Percentiles rank a stretch among this genome's conserved stretches.
Evolutionary conservation across 148 eudicot species (phyloP).

Genomic region (Polygonum maritimum): DNA sequence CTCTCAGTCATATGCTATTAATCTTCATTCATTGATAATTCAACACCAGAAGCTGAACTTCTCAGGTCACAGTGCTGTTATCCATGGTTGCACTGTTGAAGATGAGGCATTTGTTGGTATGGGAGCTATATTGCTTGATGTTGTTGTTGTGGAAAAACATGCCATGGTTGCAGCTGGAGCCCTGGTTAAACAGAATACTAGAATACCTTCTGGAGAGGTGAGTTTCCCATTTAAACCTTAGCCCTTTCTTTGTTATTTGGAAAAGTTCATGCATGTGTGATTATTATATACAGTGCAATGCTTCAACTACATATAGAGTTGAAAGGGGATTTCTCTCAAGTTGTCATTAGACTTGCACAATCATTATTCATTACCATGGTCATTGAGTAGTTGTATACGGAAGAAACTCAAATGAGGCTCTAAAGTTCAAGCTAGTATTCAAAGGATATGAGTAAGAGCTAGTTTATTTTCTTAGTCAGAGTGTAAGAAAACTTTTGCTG

Average conservation of each 20-base stretch:
- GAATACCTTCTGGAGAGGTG: slow-evolving; percentile 34
- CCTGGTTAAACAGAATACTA: slow-evolving; percentile 33
- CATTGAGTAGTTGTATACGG: not conserved
- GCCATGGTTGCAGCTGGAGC: slow-evolving; percentile 52
- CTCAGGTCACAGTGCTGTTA: slow-evolving; percentile 39
- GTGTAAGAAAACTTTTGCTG: too few species aligned
- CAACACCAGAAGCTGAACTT: not conserved
- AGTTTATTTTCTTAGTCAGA: not conserved
- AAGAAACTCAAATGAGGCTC: not conserved
- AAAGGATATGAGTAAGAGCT: not conserved
- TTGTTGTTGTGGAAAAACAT: slow-evolving; percentile 37
- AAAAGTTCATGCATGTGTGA: not conserved
- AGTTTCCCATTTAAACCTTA: not conserved
- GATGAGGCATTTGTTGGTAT: slow-evolving; percentile 46
- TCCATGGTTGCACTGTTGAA: slow-evolving; percentile 39
- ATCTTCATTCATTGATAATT: not conserved
- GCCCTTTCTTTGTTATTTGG: not conserved
- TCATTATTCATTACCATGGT: not conserved
- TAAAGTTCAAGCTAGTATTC: not conserved
- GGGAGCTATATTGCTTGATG: slow-evolving; percentile 41
- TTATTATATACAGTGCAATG: not conserved
- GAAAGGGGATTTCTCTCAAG: not conserved
- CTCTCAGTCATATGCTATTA: not conserved
- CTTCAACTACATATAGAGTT: not conserved
- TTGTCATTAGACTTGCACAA: not conserved